Evolutionary conservation across 108 stramenopile genomes (phyloP), one percentile per base, ranked within the genome.

Genomic region (Bacterosira constricta): DNA sequence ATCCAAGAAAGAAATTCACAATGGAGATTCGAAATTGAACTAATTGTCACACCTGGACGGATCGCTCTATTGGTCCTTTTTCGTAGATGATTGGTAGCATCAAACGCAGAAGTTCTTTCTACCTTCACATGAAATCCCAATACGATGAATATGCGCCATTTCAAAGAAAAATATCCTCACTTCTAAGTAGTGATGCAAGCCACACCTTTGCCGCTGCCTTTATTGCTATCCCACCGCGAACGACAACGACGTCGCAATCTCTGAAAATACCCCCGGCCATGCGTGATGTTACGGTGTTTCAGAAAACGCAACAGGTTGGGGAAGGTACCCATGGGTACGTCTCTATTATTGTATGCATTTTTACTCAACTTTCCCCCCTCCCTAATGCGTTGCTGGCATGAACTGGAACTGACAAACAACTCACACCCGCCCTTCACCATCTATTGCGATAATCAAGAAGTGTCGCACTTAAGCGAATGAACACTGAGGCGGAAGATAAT

Each of bases 391-490:
- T 46, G 1, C 37, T 5, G 34, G 41, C 55, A 34, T 45, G 12
- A 8, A 52, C 12, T 49, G n/a, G n/a, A n/a, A n/a, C n/a, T n/a
- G n/a, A n/a, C n/a, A n/a, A n/a, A n/a, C n/a, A n/a, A n/a, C n/a
- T n/a, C n/a, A n/a, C n/a, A n/a, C n/a, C n/a, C n/a, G n/a, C n/a
- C n/a, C n/a, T n/a, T n/a, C 29, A 3, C 27, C 0, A 42, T 35
- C 44, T 25, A 47, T 25, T 39, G 29, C 27, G 46, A 36, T 55
- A 11, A 4, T 27, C 21, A 49, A 54, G 92, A 72, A 82, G 89
- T 56, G 91, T 96, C 6, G 96, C 96, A 20, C 75, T 97, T 45
- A 97, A 97, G 60, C 80, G 90, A 21, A 93, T 96, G 83, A 94
- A 91, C 47, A 88, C 90, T 1, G 86, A 93, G 74, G 88, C 89